Percentiles rank a stretch among this genome's conserved stretches.
Conservation (phyloP, 2,329 filamentous ascomycete species). For the Pseudogymnoascus sp. region DNA sequence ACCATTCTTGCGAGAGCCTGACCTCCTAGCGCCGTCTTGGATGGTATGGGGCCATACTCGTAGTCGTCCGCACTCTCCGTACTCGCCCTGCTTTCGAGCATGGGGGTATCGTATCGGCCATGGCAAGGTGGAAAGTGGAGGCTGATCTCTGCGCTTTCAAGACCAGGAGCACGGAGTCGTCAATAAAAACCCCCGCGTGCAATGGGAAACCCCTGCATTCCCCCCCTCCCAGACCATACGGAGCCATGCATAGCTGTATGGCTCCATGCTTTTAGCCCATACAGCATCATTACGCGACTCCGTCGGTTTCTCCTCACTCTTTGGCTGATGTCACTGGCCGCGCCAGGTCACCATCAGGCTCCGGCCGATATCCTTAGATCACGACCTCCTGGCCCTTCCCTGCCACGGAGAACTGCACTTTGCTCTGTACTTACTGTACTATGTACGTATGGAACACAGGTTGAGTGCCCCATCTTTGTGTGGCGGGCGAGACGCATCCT, state of each 20-base stretch:
- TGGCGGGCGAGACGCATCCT: conserved; percentile 6
- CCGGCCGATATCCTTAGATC: background rate
- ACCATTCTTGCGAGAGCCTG: conserved; percentile 7
- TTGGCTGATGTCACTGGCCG: conserved; percentile 3
- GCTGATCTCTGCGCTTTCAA: conserved; percentile 9
- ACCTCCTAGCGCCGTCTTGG: conserved; percentile 5
- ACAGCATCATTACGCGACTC: conserved; percentile 6
- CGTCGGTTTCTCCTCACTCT: conserved; percentile 5
- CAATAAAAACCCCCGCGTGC: conserved; percentile 5
- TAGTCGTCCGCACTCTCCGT: background rate
- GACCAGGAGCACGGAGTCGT: conserved; percentile 6
- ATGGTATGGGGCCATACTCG: conserved; percentile 4
- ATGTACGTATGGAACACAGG: conserved; percentile 1
- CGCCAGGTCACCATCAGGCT: conserved; percentile 3
- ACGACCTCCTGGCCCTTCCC: background rate
- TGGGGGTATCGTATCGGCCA: conserved; percentile 6
- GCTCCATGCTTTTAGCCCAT: conserved; percentile 8
- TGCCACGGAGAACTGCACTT: background rate
- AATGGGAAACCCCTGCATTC: conserved; percentile 1
- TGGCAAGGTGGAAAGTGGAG: conserved; percentile 6
- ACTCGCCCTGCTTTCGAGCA: background rate
- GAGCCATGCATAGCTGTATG: conserved; percentile 5
- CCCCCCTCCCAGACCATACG: conserved; percentile 1
- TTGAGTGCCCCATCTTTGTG: conserved; percentile 6
- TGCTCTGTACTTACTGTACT: background rate